Evolutionary conservation across 768 basidiomycete species (phyloP), one percentile per base, ranked within the genome.

Genomic region (Chalciporus pseudorubinellus): DNA sequence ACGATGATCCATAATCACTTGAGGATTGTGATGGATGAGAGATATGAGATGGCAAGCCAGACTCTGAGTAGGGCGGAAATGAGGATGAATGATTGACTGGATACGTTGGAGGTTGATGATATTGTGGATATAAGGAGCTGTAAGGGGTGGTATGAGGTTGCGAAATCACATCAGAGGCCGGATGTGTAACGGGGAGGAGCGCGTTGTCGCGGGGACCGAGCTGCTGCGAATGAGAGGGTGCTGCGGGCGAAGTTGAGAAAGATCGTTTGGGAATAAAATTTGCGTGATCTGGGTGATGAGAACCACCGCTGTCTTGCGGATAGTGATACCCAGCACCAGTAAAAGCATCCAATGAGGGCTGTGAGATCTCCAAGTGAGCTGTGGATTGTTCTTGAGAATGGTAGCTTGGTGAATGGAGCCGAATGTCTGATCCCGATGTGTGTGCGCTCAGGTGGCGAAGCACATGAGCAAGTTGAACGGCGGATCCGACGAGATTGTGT

Each of bases 401-500:
- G 51, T 75, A 73, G 18, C 66, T 58, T 3, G 74, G 75, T 1
- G 73, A 68, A 42, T 69, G 70, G 31, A 76, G 60, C 36, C 53
- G 59, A 50, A 76, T 57, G 45, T 74, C 72, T 10, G 70, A 57
- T 19, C 68, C 67, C 19, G 65, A 58, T 3, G 60, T 55, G 39
- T 61, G 64, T 10, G 63, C 59, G 41, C 68, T 73, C 28, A 85
- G 66, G 44, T 72, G 77, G 53, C 74, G 75, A 22, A 85, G 68
- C 43, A 86, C 70, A 51, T 81, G 79, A 33, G 74, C 71, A 8
- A 89, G 74, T 52, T 87, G 83, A 22, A 75, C 73, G 2, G 82
- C 77, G 22, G 84, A 78, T 24, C 87, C 89, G 36, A 81, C 72
- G 39, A 91, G 72, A 43, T 81, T 75, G 59, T 91, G 89, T 40